phyloP scores from a whole-genome alignment of 805 yeast genomes.

The Yamadazyma paraphyllophila region DNA sequence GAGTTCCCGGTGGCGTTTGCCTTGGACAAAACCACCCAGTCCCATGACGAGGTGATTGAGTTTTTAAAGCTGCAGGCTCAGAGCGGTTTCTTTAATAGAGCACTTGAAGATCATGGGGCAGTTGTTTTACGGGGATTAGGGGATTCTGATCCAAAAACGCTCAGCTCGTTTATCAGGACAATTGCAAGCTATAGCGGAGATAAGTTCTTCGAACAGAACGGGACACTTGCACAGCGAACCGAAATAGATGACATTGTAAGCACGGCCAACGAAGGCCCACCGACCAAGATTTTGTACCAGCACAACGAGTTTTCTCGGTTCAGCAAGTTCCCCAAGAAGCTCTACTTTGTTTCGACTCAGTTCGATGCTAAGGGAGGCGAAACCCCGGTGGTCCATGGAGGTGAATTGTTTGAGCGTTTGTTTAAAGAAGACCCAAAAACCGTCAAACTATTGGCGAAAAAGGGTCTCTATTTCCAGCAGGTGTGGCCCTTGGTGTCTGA shows the following conservation, averaged over 20 bases:
- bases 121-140: conserved; percentile 24
- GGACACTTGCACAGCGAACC: conserved; percentile 25
- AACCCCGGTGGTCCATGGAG: conserved; percentile 34
- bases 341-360: conserved; percentile 10
- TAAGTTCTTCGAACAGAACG: conserved; percentile 25
- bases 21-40: neutral
- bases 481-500: conserved; percentile 19
- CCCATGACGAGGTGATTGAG: conserved; percentile 1
- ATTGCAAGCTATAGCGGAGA: conserved; percentile 16
- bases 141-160: conserved; percentile 13
- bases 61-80: conserved; percentile 16
- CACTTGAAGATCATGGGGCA: conserved; percentile 25
- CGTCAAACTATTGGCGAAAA: conserved; percentile 17
- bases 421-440: conserved; percentile 19
- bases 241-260: conserved; percentile 20
- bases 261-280: conserved; percentile 34
- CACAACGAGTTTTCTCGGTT: conserved; percentile 35
- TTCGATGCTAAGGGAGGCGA: conserved; percentile 24
- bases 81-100: conserved; percentile 20
- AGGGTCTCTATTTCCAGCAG: conserved; percentile 26
- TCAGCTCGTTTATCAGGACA: conserved; percentile 19
- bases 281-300: conserved; percentile 20
- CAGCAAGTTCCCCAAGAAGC: conserved; percentile 19
- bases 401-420: conserved; percentile 24
- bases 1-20: conserved; percentile 11